A percentile compares a stretch with the other conserved stretches of the same genome.
Evolutionary conservation across 306 rosid genomes (phyloP).

Genomic region (Luffa aegyptiaca): DNA sequence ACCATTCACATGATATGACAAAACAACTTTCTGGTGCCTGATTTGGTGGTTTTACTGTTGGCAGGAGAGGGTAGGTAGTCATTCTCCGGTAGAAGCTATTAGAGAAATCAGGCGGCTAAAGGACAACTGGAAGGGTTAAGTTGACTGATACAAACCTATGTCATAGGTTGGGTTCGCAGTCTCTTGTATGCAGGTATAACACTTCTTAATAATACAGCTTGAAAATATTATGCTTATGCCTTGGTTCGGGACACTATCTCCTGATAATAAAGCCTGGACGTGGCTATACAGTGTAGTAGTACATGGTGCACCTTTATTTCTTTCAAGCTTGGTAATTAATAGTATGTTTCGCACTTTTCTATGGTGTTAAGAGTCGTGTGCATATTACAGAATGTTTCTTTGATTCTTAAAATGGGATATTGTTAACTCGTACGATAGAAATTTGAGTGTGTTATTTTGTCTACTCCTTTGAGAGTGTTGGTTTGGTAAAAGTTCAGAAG

Average conservation of each 20-base stretch:
- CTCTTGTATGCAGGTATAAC: background rate
- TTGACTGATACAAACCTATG: background rate
- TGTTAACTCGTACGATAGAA: background rate
- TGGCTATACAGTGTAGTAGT: background rate
- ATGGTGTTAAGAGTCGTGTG: background rate
- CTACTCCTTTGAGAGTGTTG: background rate
- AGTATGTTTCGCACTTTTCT: background rate
- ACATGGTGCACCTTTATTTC: background rate
- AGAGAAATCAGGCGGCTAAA: constrained; percentile 53
- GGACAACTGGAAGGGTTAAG: constrained; percentile 69
- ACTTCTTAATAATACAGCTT: background rate
- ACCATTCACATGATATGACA: background rate
- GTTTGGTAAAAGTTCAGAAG: background rate
- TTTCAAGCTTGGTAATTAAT: background rate
- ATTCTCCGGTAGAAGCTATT: constrained; percentile 56
- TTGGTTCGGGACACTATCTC: background rate
- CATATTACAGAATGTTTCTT: background rate
- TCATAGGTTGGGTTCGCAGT: background rate
- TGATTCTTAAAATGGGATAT: background rate
- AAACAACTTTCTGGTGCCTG: background rate
- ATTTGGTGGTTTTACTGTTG: background rate
- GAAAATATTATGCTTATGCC: background rate
- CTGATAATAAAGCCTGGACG: background rate
- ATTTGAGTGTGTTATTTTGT: background rate
- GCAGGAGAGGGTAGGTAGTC: constrained; percentile 48